phyloP scores from a whole-genome alignment of 768 basidiomycete species.

The Chalciporus sphaerocephalus region DNA sequence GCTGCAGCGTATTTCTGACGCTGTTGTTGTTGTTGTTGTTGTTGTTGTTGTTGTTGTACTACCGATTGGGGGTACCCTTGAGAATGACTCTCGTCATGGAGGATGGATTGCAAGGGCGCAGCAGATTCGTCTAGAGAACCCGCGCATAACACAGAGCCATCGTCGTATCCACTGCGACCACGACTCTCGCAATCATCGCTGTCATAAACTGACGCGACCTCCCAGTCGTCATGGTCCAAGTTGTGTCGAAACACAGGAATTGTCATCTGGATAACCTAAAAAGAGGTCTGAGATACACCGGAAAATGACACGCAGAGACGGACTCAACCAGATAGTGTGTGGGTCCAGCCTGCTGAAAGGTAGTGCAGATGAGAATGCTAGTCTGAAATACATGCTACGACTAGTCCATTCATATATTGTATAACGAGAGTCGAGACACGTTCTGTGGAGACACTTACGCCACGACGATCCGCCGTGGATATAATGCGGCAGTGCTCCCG shows the following conservation, averaged over 20 bases:
- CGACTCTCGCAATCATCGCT: conserved; percentile 28
- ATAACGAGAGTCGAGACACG: conserved; percentile 25
- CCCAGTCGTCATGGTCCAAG: conserved; percentile 23
- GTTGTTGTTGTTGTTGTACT: conserved; percentile 9
- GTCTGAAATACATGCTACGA: conserved; percentile 3
- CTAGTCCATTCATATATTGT: conserved; percentile 24
- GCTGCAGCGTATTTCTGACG: conserved; percentile 8
- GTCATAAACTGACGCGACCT: conserved; percentile 27
- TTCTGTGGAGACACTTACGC: conserved; percentile 20
- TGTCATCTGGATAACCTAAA: conserved; percentile 10
- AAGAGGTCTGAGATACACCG: not conserved
- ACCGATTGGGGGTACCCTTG: conserved; percentile 12
- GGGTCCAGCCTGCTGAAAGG: conserved; percentile 1
- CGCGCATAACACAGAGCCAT: conserved; percentile 7
- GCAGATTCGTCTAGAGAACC: conserved; percentile 7
- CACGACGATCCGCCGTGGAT: conserved; percentile 23
- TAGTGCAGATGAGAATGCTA: conserved; percentile 1
- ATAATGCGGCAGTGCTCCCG: conserved; percentile 8
- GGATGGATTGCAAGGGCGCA: conserved; percentile 2
- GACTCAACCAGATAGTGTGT: conserved; percentile 1
- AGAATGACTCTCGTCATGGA: conserved; percentile 3
- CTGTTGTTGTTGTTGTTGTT: conserved; percentile 13
- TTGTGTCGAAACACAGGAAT: conserved; percentile 29
- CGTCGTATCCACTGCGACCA: conserved; percentile 19
- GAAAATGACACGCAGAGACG: not conserved